Conservation (phyloP, 257 asterid species). For the Rubia yunnanensis region DNA sequence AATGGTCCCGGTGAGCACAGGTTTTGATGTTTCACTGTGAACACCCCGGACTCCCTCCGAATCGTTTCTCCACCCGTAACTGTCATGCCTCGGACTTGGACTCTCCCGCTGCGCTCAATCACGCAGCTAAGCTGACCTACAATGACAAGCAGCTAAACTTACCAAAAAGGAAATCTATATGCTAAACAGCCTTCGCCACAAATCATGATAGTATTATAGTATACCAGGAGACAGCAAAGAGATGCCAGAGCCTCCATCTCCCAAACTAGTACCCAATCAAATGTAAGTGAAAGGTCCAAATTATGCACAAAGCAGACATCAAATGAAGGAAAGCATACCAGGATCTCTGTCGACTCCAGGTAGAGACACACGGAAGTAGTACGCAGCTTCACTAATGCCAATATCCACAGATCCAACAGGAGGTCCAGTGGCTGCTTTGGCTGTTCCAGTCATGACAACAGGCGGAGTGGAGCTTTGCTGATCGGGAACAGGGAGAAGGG, state of each 20-base stretch:
- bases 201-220: not conserved
- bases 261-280: not conserved
- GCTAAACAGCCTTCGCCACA: too few relatives aligned
- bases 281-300: not conserved
- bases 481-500: slow-evolving; percentile 43
- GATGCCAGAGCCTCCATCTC: not conserved
- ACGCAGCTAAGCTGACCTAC: slow-evolving; percentile 70
- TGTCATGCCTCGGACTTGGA: slow-evolving; percentile 56
- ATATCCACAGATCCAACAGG: slow-evolving; percentile 67
- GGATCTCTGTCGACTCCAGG: slow-evolving; percentile 92
- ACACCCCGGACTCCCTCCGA: slow-evolving; percentile 46
- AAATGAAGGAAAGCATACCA: slow-evolving; percentile 31
- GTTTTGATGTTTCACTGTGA: slow-evolving; percentile 61
- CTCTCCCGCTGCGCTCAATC: slow-evolving; percentile 49
- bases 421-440: slow-evolving; percentile 49
- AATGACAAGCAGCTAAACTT: not conserved
- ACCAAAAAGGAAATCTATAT: not conserved
- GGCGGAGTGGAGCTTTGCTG: slow-evolving; percentile 37
- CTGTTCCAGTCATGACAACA: slow-evolving; percentile 53
- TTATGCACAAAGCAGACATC: not conserved
- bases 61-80: slow-evolving; percentile 52
- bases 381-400: slow-evolving; percentile 55
- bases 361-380: slow-evolving; percentile 71
- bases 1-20: slow-evolving; percentile 82
- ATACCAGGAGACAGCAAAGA: not conserved